Evolutionary conservation across 2,329 filamentous ascomycete genomes (phyloP), one percentile per base, ranked within the genome.

Genomic region (Sclerotiophoma versabilis): DNA sequence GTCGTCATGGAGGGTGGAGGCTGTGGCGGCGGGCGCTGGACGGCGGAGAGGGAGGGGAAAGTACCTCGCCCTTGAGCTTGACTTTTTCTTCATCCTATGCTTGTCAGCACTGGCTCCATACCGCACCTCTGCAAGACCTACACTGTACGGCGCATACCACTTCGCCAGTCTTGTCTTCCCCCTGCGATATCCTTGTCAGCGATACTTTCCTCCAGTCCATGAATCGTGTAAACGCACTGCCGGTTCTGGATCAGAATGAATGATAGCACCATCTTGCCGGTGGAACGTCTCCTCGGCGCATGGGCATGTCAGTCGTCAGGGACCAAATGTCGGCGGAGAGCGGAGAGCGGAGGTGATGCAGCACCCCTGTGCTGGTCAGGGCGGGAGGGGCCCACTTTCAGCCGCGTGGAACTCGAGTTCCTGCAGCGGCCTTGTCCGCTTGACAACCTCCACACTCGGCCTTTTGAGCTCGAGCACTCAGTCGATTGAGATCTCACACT

Each of bases 141-240:
- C 84, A 79, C 88, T 96, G 82, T 97, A 99, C 58, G 95, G 93
- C 65, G 90, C 91, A 82, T 99, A 99, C 93, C 93, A 99, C 81
- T 99, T 99, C 63, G 95, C 95, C 62, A 99, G 85, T 68, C 95
- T 90, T 68, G 95, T 99, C 82, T 99, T 99, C 79, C 95, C 95
- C 84, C 93, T 97, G 65, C 36, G 17, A 32, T 25, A 23, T 7
- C 22, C 37, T 23, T 8, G 45, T 65, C 47, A 65, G 59, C 39
- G 10, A 41, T 26, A 44, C 8, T 20, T 19, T 30, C 9, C 6
- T 5, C 6, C 6, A 15, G 20, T 17, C 12, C 3, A 5, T 14
- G 7, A 11, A 12, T 3, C 8, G 4, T 11, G 39, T 26, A 11
- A 27, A 42, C 79, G 38, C 77, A 93, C 90, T 96, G 92, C 65